A percentile compares a stretch with the other conserved stretches of the same genome.
These are phyloP conservation scores for Cymbopogon flexuosus DNA, from an alignment of 202 grass and related monocot species.

Conservation along the genomic window DNA sequence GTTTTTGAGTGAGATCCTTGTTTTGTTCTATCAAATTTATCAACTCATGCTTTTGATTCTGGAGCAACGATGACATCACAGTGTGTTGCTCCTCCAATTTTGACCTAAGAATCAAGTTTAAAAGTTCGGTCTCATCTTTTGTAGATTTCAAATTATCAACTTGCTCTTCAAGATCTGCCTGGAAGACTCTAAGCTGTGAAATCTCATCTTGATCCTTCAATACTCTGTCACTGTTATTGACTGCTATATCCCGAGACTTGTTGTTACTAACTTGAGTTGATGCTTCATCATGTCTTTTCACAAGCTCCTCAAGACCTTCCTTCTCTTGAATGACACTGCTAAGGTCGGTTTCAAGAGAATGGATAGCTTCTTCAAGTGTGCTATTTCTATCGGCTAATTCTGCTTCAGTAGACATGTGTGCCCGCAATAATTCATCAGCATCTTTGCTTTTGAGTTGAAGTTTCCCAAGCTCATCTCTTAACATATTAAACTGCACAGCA, in stretches of 20 bases:
- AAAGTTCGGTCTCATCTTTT: slow-evolving; percentile 64
- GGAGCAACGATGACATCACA: slow-evolving; percentile 48
- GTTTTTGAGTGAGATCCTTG: slow-evolving; percentile 64
- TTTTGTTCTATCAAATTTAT: slow-evolving; percentile 62
- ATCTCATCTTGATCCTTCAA: slow-evolving; percentile 58
- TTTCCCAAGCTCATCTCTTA: slow-evolving; percentile 54
- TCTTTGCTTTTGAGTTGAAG: slow-evolving; percentile 41
- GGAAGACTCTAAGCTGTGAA: slow-evolving; percentile 49
- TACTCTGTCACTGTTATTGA: slow-evolving; percentile 25
- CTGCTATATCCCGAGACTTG: slow-evolving; percentile 39
- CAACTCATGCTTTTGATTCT: slow-evolving; percentile 52
- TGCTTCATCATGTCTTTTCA: slow-evolving; percentile 32
- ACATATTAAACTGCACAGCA: slow-evolving; percentile 39
- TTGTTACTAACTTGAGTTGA: slow-evolving; percentile 33
- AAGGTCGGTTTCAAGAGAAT: slow-evolving; percentile 43
- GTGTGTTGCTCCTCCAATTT: slow-evolving; percentile 72
- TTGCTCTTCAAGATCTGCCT: slow-evolving; percentile 52
- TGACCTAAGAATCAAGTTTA: slow-evolving; percentile 68
- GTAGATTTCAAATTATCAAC: slow-evolving; percentile 48
- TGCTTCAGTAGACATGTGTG: slow-evolving; percentile 39
- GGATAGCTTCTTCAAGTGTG: slow-evolving; percentile 37
- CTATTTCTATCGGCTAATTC: slow-evolving; percentile 53
- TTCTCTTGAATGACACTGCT: slow-evolving; percentile 42
- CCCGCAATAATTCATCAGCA: slow-evolving; percentile 30
- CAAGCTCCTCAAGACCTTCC: slow-evolving; percentile 38